These are phyloP conservation scores for Blastobotrys attinorum DNA, from an alignment of 805 yeast species.

Conservation along the genomic window DNA sequence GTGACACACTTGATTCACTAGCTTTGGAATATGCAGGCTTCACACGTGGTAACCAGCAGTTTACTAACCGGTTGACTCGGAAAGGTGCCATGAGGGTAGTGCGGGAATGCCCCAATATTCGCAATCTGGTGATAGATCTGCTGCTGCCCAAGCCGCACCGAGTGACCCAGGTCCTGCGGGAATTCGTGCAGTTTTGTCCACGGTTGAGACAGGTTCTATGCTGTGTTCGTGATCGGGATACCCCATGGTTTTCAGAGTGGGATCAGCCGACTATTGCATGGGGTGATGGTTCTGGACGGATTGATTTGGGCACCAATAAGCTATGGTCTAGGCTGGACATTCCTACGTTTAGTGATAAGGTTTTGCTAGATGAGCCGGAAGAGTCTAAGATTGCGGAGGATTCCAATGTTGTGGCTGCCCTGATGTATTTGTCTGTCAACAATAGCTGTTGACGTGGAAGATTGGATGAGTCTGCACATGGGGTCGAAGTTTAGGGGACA, in stretches of 20 bases:
- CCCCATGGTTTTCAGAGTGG: neutral
- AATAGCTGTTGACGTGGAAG: too few species aligned
- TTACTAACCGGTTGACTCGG: neutral
- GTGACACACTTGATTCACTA: neutral
- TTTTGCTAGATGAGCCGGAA: neutral
- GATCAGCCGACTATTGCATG: neutral
- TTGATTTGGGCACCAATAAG: neutral
- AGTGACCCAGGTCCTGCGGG: neutral
- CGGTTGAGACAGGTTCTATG: neutral
- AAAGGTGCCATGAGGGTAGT: neutral
- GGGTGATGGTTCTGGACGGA: neutral
- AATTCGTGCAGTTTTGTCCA: neutral
- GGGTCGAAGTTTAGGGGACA: too few species aligned
- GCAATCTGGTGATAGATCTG: neutral
- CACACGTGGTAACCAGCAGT: neutral
- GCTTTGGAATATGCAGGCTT: neutral
- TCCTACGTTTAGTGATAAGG: neutral
- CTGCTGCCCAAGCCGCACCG: neutral
- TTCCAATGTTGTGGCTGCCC: neutral
- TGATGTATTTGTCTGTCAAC: neutral
- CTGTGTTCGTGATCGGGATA: neutral
- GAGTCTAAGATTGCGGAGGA: neutral
- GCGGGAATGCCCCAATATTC: constrained; percentile 1
- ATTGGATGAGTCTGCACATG: too few species aligned
- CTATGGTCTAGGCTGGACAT: neutral